A percentile compares a stretch with the other conserved stretches of the same genome.
These are phyloP conservation scores for Somion occarium DNA, from an alignment of 1,284 basidiomycete species.

Conservation along the genomic window DNA sequence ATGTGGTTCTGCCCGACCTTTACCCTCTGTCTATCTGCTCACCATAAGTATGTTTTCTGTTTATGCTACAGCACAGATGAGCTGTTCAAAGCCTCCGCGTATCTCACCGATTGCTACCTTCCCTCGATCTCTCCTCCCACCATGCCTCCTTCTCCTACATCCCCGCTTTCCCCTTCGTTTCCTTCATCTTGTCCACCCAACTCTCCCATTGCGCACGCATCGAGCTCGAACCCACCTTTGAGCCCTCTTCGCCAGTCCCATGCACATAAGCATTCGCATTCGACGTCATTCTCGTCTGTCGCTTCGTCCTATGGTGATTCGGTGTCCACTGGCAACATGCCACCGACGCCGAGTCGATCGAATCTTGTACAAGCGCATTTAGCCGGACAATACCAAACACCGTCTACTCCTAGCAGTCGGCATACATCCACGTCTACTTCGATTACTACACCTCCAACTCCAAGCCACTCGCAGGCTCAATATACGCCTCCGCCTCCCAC, in stretches of 20 bases:
- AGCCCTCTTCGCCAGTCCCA: constrained; percentile 8
- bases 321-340: neutral
- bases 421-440: no score
- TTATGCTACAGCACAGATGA: constrained; percentile 54
- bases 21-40: neutral
- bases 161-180: constrained; percentile 4
- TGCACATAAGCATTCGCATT: neutral
- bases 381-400: neutral
- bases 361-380: neutral
- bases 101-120: constrained; percentile 56
- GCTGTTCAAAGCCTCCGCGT: constrained; percentile 64
- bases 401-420: neutral
- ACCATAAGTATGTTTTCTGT: neutral
- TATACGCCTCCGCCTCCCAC: neutral
- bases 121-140: constrained; percentile 7
- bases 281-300: neutral
- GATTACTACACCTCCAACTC: neutral
- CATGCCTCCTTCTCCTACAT: constrained; percentile 4
- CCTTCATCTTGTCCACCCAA: constrained; percentile 1
- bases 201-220: neutral
- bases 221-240: neutral
- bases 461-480: neutral
- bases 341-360: neutral
- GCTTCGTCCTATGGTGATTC: neutral
- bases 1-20: constrained; percentile 16